These are phyloP conservation scores for Elongisporangium undulatum DNA, from an alignment of 352 stramenopile species.

Conservation along the genomic window DNA sequence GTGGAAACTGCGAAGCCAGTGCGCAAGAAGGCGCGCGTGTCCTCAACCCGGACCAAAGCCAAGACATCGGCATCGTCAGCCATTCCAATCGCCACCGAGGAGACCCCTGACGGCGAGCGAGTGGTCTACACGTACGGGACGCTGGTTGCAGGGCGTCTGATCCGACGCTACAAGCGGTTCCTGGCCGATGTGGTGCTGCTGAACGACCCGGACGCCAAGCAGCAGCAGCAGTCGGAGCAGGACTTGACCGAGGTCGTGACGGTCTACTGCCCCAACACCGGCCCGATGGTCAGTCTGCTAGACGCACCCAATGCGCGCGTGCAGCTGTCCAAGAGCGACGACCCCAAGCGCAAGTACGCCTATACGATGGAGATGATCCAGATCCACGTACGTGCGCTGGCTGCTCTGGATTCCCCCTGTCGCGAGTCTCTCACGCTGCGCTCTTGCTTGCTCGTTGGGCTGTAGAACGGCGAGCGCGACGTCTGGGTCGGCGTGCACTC, in stretches of 20 bases:
- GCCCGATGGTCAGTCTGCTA: slow-evolving; percentile 76
- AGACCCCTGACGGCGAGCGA: slow-evolving; percentile 11
- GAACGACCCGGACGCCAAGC: slow-evolving; percentile 1
- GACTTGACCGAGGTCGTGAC: slow-evolving; percentile 54
- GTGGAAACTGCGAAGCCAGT: no score
- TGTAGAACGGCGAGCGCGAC: slow-evolving; percentile 56
- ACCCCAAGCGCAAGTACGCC: slow-evolving; percentile 77
- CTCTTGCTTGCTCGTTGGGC: no score
- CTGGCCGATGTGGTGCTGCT: slow-evolving; percentile 72
- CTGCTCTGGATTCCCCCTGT: not conserved
- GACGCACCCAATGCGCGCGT: slow-evolving; percentile 58
- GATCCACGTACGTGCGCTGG: slow-evolving; percentile 65
- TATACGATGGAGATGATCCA: slow-evolving; percentile 86
- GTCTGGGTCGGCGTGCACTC: slow-evolving; percentile 84
- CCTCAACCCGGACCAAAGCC: no score
- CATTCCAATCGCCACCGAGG: no score
- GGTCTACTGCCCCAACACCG: slow-evolving; percentile 83
- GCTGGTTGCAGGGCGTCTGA: slow-evolving; percentile 45
- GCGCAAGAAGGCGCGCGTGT: no score
- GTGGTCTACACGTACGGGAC: slow-evolving; percentile 51
- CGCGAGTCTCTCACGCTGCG: no score
- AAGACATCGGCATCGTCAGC: no score
- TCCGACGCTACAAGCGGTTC: slow-evolving; percentile 83
- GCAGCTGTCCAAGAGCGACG: slow-evolving; percentile 71
- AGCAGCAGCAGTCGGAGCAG: no score